A percentile compares a stretch with the other conserved stretches of the same genome.
phyloP scores from a whole-genome alignment of 768 basidiomycete genomes.

The Agaricus sinodeliciosus region DNA sequence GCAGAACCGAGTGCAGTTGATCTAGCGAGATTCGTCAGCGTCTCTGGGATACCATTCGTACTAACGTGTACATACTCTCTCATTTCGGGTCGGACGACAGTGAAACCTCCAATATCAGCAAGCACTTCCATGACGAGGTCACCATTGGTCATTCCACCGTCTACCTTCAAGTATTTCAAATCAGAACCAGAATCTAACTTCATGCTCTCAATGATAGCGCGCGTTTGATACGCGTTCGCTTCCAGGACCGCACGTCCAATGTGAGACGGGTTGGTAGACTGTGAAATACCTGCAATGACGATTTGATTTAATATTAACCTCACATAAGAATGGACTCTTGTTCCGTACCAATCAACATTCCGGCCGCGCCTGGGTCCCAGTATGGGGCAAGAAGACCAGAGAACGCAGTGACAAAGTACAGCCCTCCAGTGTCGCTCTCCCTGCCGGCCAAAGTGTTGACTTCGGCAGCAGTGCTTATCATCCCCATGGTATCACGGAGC shows the following conservation, averaged over 20 bases:
- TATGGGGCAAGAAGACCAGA: slow-evolving; percentile 94
- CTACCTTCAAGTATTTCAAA: slow-evolving; percentile 85
- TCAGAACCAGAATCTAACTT: slow-evolving; percentile 78
- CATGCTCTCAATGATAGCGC: slow-evolving; percentile 94
- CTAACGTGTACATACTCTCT: slow-evolving; percentile 61
- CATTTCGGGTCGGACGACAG: slow-evolving; percentile 92
- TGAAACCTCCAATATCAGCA: slow-evolving; percentile 88
- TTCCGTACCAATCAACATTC: slow-evolving; percentile 66
- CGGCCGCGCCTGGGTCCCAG: slow-evolving; percentile 93
- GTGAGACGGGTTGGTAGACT: slow-evolving; percentile 88
- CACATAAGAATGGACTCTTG: not conserved
- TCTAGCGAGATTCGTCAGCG: slow-evolving; percentile 29
- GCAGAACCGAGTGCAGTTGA: slow-evolving; percentile 96
- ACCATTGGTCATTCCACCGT: slow-evolving; percentile 98
- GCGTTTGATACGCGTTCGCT: slow-evolving; percentile 93
- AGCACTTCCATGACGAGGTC: slow-evolving; percentile 83
- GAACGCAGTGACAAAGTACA: slow-evolving; percentile 97
- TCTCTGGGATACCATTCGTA: not conserved
- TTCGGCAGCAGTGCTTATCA: slow-evolving; percentile 76
- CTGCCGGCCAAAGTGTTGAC: slow-evolving; percentile 80
- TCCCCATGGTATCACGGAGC: slow-evolving; percentile 84
- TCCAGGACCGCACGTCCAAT: slow-evolving; percentile 94
- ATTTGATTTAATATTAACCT: not conserved
- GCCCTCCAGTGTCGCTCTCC: slow-evolving; percentile 75
- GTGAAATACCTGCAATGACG: slow-evolving; percentile 51